A percentile compares a stretch with the other conserved stretches of the same genome.
Conservation (phyloP, 805 yeast genomes). For the Candida succiphila region DNA sequence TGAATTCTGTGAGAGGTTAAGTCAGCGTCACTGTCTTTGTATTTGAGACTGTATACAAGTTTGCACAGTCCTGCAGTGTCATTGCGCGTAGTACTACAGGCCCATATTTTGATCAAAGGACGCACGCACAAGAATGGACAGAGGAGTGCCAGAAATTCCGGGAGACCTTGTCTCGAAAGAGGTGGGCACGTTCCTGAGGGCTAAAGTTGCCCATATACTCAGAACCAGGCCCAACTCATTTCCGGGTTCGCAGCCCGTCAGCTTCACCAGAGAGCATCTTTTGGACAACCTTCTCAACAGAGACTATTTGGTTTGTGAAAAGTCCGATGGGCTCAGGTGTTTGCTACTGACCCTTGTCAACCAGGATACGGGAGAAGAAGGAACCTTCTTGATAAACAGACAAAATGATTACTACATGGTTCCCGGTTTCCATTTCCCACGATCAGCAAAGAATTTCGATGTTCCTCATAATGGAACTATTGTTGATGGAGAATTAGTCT, state of each 20-base stretch:
- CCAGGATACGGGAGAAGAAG: slow-evolving; percentile 70
- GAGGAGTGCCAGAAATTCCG: slow-evolving; percentile 76
- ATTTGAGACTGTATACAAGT: too few relatives aligned
- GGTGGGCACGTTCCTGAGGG: slow-evolving; percentile 57
- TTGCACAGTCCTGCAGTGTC: too few relatives aligned
- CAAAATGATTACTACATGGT: slow-evolving; percentile 79
- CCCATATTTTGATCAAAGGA: too few relatives aligned
- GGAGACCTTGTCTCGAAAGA: slow-evolving; percentile 71
- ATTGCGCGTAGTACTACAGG: too few relatives aligned
- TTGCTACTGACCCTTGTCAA: slow-evolving; percentile 54
- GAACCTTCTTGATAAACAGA: slow-evolving; percentile 81
- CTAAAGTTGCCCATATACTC: slow-evolving; percentile 55
- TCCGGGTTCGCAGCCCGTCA: slow-evolving; percentile 95
- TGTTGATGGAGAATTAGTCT: slow-evolving; percentile 89
- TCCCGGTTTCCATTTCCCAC: slow-evolving; percentile 79
- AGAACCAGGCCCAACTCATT: slow-evolving; percentile 47
- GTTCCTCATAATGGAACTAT: slow-evolving; percentile 79
- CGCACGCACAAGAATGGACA: too few relatives aligned
- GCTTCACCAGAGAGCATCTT: slow-evolving; percentile 72
- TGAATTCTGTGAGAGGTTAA: too few relatives aligned
- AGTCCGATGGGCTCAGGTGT: slow-evolving; percentile 88
- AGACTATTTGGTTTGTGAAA: slow-evolving; percentile 93
- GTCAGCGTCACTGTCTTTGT: too few relatives aligned
- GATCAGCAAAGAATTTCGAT: slow-evolving; percentile 31
- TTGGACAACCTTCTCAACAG: slow-evolving; percentile 46